Evolutionary conservation across 257 asterid genomes (phyloP).

Genomic region (Echium plantagineum): DNA sequence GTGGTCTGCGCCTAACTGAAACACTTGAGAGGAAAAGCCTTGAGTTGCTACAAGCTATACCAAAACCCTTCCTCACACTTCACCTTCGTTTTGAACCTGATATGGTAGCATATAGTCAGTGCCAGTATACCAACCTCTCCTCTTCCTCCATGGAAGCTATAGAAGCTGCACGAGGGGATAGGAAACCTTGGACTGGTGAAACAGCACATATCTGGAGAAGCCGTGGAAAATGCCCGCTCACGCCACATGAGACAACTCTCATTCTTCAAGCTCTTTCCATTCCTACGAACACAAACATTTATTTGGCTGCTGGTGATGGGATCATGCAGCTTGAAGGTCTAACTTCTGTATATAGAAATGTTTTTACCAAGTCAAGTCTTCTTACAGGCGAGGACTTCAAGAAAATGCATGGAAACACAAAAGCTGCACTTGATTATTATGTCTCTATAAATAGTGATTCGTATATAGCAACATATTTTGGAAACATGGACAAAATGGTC

Average conservation of each 20-base stretch:
- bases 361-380: conserved; percentile 58
- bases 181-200: conserved; percentile 92
- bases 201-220: conserved; percentile 78
- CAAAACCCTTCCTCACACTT: conserved; percentile 95
- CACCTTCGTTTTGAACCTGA: conserved; percentile 99
- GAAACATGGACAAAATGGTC: conserved; percentile 98
- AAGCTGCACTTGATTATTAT: conserved; percentile 86
- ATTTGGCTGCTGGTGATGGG: conserved; percentile 97
- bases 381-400: conserved; percentile 47
- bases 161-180: conserved; percentile 65
- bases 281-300: conserved; percentile 62
- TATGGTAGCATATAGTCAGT: conserved; percentile 98
- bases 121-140: conserved; percentile 58
- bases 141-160: conserved; percentile 56
- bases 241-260: conserved; percentile 79
- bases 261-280: conserved; percentile 74
- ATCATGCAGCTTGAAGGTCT: conserved; percentile 79
- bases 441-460: conserved; percentile 68
- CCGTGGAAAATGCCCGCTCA: conserved; percentile 92
- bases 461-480: conserved; percentile 79
- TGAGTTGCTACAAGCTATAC: conserved; percentile 77
- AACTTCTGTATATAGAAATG: conserved; percentile 55
- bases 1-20: conserved; percentile 55
- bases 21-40: conserved; percentile 52
- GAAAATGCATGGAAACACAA: conserved; percentile 91